Conservation (phyloP, 352 stramenopile genomes). For the Globisporangium parvum region DNA sequence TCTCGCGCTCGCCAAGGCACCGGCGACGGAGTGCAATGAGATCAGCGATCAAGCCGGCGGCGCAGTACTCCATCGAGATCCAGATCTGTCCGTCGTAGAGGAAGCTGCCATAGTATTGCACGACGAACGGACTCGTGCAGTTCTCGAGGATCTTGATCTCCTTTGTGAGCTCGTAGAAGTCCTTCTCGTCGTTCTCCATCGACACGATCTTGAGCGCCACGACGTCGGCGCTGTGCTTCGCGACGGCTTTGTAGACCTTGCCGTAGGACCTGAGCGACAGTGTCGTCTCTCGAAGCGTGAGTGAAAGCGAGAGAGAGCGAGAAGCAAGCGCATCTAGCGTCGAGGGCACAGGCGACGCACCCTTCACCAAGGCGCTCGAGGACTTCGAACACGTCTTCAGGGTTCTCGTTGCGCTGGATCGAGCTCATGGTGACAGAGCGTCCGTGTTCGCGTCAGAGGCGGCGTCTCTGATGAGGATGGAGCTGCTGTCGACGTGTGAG, state of each 20-base stretch:
- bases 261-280: conserved; percentile 50
- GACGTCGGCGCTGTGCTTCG: conserved; percentile 47
- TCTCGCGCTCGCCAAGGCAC: conserved; percentile 55
- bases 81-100: conserved; percentile 67
- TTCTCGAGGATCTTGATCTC: conserved; percentile 85
- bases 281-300: not conserved
- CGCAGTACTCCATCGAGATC: conserved; percentile 89
- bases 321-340: too few species aligned
- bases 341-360: conserved; percentile 4
- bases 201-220: conserved; percentile 85
- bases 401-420: conserved; percentile 62
- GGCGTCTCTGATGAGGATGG: not conserved
- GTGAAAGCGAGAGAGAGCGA: not conserved
- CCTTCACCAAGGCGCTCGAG: conserved; percentile 76
- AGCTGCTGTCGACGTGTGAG: not conserved
- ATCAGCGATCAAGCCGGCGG: conserved; percentile 78
- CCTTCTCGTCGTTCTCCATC: conserved; percentile 66
- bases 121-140: conserved; percentile 77
- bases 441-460: not conserved
- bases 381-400: conserved; percentile 67
- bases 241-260: conserved; percentile 79
- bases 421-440: conserved; percentile 29
- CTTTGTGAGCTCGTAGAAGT: conserved; percentile 58
- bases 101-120: conserved; percentile 83
- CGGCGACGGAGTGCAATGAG: conserved; percentile 53